Percentiles rank a stretch among this genome's conserved stretches.
Conservation (phyloP, 78 protist genomes). For the Monocercomonoides exilis region DNA sequence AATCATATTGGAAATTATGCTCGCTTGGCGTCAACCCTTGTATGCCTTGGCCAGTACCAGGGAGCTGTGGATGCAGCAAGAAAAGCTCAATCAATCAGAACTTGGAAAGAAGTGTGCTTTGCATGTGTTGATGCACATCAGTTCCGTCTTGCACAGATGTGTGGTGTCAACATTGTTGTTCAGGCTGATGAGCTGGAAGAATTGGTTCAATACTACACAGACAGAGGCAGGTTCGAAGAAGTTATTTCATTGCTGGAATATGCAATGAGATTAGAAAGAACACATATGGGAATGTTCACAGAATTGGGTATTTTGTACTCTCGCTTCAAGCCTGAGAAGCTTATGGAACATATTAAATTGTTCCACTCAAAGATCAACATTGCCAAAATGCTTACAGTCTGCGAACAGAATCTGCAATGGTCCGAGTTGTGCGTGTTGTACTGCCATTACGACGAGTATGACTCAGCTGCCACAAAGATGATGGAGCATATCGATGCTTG, state of each 20-base stretch:
- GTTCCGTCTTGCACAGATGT: constrained; percentile 92
- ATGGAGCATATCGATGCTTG: constrained; percentile 88
- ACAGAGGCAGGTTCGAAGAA: constrained; percentile 64
- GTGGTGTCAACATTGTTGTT: constrained; percentile 88
- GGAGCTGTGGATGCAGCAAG: constrained; percentile 97
- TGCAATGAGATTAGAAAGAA: constrained; percentile 82
- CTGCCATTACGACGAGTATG: constrained; percentile 86
- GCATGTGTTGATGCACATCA: constrained; percentile 92
- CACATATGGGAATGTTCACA: constrained; percentile 96
- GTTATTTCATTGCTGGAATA: constrained; percentile 73
- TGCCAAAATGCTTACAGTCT: constrained; percentile 71
- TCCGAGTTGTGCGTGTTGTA: constrained; percentile 85
- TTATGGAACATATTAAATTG: constrained; percentile 92
- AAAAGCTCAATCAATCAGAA: constrained; percentile 82
- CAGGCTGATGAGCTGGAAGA: constrained; percentile 87
- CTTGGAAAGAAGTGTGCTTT: constrained; percentile 91
- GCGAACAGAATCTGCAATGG: constrained; percentile 75
- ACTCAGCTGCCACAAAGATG: constrained; percentile 85
- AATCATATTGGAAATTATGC: constrained; percentile 73
- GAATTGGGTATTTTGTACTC: constrained; percentile 92
- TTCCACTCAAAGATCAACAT: constrained; percentile 64
- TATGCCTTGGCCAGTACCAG: constrained; percentile 69
- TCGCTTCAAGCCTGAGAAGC: constrained; percentile 76
- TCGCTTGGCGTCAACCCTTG: constrained; percentile 83
- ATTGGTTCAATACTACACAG: constrained; percentile 68